A percentile compares a stretch with the other conserved stretches of the same genome.
Conservation (phyloP, 31 red algal genomes). For the Asparagopsis taxiformis region DNA sequence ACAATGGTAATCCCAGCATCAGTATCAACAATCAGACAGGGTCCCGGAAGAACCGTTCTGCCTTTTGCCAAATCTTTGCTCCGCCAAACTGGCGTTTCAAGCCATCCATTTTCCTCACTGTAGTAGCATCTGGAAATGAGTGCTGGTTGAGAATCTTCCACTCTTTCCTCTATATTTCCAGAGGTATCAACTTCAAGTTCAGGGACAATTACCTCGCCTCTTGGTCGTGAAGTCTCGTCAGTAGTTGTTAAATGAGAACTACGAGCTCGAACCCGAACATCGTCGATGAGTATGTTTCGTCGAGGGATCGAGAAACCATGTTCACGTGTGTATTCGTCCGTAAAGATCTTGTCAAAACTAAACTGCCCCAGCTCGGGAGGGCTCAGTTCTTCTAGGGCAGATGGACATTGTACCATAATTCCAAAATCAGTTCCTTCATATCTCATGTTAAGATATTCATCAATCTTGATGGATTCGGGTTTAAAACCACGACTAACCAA, state of each 20-base stretch:
- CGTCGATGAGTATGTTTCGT: conserved; percentile 74
- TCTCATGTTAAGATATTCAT: conserved; percentile 84
- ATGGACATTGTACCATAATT: conserved; percentile 82
- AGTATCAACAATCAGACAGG: conserved; percentile 82
- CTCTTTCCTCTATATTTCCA: neutral
- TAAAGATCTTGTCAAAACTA: conserved; percentile 63
- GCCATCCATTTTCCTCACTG: conserved; percentile 40
- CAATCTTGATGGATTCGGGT: conserved; percentile 23
- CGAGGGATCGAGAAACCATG: conserved; percentile 85
- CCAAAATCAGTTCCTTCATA: conserved; percentile 96
- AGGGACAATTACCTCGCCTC: conserved; percentile 8
- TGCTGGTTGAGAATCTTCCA: conserved; percentile 13
- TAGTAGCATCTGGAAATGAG: conserved; percentile 38
- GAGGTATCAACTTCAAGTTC: neutral
- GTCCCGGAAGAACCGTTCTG: conserved; percentile 56
- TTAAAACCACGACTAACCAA: conserved; percentile 40
- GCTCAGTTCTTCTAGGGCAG: conserved; percentile 26
- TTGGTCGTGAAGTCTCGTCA: neutral
- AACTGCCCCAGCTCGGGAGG: conserved; percentile 3
- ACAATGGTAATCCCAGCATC: conserved; percentile 85
- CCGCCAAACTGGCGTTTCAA: conserved; percentile 31
- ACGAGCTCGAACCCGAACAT: conserved; percentile 77
- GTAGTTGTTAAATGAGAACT: conserved; percentile 13
- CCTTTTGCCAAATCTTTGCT: conserved; percentile 45
- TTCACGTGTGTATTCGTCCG: conserved; percentile 66